Evolutionary conservation across 2,329 filamentous ascomycete species (phyloP), one percentile per base, ranked within the genome.

Genomic region (Botrytis porri): DNA sequence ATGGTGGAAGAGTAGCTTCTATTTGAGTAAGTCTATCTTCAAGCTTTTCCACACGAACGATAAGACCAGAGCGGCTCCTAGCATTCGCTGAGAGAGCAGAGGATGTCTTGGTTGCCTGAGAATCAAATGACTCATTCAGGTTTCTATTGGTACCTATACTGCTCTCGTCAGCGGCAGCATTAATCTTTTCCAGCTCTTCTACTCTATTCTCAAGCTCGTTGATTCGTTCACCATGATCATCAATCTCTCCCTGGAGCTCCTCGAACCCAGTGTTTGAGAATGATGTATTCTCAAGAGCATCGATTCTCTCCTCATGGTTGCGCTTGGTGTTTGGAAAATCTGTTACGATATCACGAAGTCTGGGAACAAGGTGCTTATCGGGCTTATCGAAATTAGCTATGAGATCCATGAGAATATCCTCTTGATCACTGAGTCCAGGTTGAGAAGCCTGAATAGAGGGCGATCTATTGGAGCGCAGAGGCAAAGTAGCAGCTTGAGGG

Each of bases 211-310:
- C 92, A 10, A 94, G 83, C 54, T 94, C 92, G 1, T 89, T 86
- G 12, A 94, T 84, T 35, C 92, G 88, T 14, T 89, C 85, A 62
- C 94, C 92, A 62, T 88, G 81, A 65, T 88, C 83, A 48, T 94
- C 92, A 77, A 92, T 86, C 71, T 87, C 89, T 32, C 93, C 90
- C 29, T 89, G 84, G 66, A 92, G 88, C 54, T 92, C 90, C 35
- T 94, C 92, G 65, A 92, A 87, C n/a, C 87, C 86, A 29, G 86
- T 85, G 61, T 88, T 85, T 37, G 89, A 88, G 78, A 94, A 93
- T 0, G 91, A 94, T 1, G 87, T 84, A 69, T 87, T 92, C 81
- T 95, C 93, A 9, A 95, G 84, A 72, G 85, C 84, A 66, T 93
- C 90, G 20, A 95, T 81, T 2, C 93, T 89, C 70, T 87, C 85